phyloP scores from a whole-genome alignment of 129 eudicot genomes.

The Flaveria robusta region DNA sequence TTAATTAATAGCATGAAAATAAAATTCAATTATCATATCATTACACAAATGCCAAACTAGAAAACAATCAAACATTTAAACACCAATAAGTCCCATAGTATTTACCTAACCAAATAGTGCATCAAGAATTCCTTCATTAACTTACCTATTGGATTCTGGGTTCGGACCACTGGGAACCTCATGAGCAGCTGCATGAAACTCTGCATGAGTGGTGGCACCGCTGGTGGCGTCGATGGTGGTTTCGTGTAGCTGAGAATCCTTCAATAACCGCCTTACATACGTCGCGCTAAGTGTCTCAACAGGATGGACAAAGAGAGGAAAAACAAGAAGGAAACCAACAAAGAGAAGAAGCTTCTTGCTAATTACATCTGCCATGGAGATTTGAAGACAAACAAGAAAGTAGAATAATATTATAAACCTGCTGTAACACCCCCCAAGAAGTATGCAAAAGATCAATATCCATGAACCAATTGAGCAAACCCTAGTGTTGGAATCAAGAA shows the following conservation, averaged over 20 bases:
- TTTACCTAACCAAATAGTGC: slow-evolving; percentile 27
- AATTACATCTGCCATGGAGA: slow-evolving; percentile 50
- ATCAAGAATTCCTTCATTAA: slow-evolving; percentile 20
- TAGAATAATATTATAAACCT: slow-evolving; percentile 9
- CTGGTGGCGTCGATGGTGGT: slow-evolving; percentile 16
- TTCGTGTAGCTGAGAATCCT: slow-evolving; percentile 23
- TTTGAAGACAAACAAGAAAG: slow-evolving; percentile 24
- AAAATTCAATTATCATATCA: slow-evolving; percentile 26
- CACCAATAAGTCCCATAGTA: slow-evolving; percentile 19
- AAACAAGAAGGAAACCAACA: slow-evolving; percentile 42
- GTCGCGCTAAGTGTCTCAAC: slow-evolving; percentile 13
- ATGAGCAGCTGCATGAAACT: slow-evolving; percentile 61
- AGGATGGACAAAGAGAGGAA: slow-evolving; percentile 32
- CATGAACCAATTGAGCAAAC: slow-evolving; percentile 55
- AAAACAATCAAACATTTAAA: slow-evolving; percentile 27
- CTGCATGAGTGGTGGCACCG: slow-evolving; percentile 20
- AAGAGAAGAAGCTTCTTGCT: slow-evolving; percentile 39
- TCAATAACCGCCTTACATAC: slow-evolving; percentile 25
- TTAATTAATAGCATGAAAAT: slow-evolving; percentile 9
- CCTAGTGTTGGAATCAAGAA: slow-evolving; percentile 28
- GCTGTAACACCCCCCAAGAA: slow-evolving; percentile 46
- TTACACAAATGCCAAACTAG: slow-evolving; percentile 29
- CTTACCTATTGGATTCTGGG: slow-evolving; percentile 63
- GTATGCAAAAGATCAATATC: slow-evolving; percentile 58
- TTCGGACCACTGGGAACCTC: slow-evolving; percentile 75